Base-by-base conservation (phyloP, 2,329 filamentous ascomycete genomes). In the Didymella pinodella region DNA sequence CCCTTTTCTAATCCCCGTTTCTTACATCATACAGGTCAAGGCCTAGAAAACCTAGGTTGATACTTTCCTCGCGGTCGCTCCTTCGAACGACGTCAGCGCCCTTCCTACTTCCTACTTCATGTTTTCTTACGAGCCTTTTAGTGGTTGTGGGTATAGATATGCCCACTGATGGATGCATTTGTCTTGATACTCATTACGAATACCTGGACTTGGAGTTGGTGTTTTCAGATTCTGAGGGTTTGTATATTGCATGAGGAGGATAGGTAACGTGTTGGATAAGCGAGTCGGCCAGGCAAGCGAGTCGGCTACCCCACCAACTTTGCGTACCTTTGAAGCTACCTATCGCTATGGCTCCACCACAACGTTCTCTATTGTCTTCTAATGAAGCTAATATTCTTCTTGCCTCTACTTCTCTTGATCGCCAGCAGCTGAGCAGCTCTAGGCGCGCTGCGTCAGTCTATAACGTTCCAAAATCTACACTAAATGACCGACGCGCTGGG, bases 131-230 rank as follows among this genome's bases (percentile, higher is more conserved):
- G 25, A 18, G 54, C 59, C 12, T 41, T 10, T 61, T 54, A 44
- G 14, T 60, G 56, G 59, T 61, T 64, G 54, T 53, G 59, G 64
- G 62, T 55, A 59, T 63, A 28, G 11, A 61, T 54, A 61, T 31
- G 34, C 61, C 59, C 57, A 31, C 41, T 51, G 55, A 41, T 46
- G 53, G 61, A 64, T 51, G 36, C 8, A n/a, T 40, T 20, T 51
- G 25, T 18, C 7, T 50, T 32, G 47, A 46, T 49, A 22, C 40
- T 40, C 55, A 49, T 49, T 28, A 58, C 46, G 56, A 49, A 58
- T 58, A 58, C 56, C 49, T 58, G 38, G 56, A 50, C 49, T 45
- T 10, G 47, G 41, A 50, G 54, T 56, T 47, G 16, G 45, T 45
- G n/a, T 49, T 57, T 53, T 18, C 6, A 18, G 14, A 29, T 41